These are phyloP conservation scores for Endocladia muricata DNA, from an alignment of 31 red algal genomes.

Conservation along the genomic window DNA sequence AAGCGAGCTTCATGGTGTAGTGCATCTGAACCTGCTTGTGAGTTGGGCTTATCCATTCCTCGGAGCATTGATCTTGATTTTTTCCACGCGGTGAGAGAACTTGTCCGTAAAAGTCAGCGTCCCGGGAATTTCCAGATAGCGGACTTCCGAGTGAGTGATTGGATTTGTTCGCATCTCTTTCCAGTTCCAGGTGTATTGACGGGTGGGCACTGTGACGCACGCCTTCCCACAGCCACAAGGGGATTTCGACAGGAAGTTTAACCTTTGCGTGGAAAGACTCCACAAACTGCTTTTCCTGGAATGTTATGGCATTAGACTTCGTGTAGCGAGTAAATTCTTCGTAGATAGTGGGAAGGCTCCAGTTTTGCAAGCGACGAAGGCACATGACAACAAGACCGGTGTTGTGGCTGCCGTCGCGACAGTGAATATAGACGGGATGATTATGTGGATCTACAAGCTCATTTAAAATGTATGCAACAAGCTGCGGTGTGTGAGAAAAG, in stretches of 20 bases:
- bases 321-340: conserved; percentile 85
- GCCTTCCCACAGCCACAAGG: conserved; percentile 82
- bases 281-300: conserved; percentile 87
- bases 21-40: conserved; percentile 16
- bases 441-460: conserved; percentile 35
- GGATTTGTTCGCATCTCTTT: background rate
- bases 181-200: conserved; percentile 36
- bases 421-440: conserved; percentile 85
- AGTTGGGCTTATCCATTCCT: background rate
- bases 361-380: conserved; percentile 82
- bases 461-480: conserved; percentile 63
- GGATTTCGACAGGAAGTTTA: conserved; percentile 44
- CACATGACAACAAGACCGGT: conserved; percentile 91
- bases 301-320: conserved; percentile 72
- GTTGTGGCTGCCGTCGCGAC: conserved; percentile 91
- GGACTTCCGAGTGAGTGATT: background rate
- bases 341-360: conserved; percentile 75
- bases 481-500: conserved; percentile 44
- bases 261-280: conserved; percentile 82
- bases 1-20: conserved; percentile 19
- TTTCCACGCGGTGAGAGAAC: background rate
- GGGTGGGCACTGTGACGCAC: conserved; percentile 66
- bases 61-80: background rate
- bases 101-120: background rate
- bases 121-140: background rate